Base-by-base conservation (phyloP, 2,329 filamentous ascomycete species). In the Diaporthe batatas region DNA sequence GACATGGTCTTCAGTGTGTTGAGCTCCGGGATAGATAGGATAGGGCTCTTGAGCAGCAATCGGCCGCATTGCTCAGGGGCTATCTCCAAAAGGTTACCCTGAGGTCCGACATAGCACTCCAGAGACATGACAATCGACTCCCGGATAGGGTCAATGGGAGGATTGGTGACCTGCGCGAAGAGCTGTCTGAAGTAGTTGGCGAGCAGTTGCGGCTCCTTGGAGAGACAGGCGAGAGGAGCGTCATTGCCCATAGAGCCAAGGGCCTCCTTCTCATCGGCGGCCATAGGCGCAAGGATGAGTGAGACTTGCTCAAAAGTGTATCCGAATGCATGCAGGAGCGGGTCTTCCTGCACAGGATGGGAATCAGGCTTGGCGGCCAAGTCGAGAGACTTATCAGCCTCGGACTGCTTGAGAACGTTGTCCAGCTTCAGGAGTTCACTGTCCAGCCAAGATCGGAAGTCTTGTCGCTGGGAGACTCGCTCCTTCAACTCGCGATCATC, bases 51-150 rank as follows among this genome's bases (percentile, higher is more conserved):
- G 6, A 98, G 88, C 68, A 96, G 89, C 32, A 98, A 87, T 75
- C 96, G 91, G 77, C 92, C 92, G 82, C 95, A 98, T 83, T 98
- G 96, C 36, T 92, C 92, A 72, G 94, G 85, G 79, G 97, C 92
- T 93, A 98, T 98, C 84, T 98, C 95, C 39, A 98, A 87, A 72
- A 98, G 86, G 81, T 98, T 98, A 73, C 96, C 96, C 84, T 98
- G 96, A 58, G 96, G 96, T 64, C 96, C 96, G 77, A 98, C 94
- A 81, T 98, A 98, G 79, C 96, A 97, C 81, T 98, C 95, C 53
- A 98, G 86, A 71, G 96, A 98, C 96, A 98, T 98, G 83, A 98
- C 96, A 79, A 98, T 96, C 36, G 95, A 96, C 87, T 98, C 96
- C 83, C 96, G 90, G 78, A 98, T 98, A 42, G 96, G 96, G 80